Evolutionary conservation across 768 basidiomycete genomes (phyloP), one percentile per base, ranked within the genome.

Genomic region (Phlebiopsis flavidoalba): DNA sequence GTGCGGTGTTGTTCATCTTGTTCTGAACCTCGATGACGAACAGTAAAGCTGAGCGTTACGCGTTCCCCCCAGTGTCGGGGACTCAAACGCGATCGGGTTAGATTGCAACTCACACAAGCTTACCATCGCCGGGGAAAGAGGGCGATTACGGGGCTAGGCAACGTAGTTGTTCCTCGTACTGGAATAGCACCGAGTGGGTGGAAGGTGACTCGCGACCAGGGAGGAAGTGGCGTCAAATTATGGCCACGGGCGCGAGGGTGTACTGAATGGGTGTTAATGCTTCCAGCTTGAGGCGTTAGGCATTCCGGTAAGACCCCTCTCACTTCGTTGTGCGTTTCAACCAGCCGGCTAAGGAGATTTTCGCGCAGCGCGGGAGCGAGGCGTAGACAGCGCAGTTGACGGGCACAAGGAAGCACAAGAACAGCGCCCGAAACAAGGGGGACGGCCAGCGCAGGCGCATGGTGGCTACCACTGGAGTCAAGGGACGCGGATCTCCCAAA

Each of bases 371-470:
- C 26, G 17, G 60, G 60, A n/a, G 14, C 54, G 53, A 15, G n/a
- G 60, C 60, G 19, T 60, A 47, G 10, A 31, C 60, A 1, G 60
- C n/a, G n/a, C n/a, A n/a, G n/a, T n/a, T 26, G 17, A 60, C n/a
- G n/a, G n/a, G 33, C 21, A 31, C 45, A 37, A 46, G 36, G 26
- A n/a, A 60, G 48, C 60, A 46, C 53, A 7, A 60, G 47, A 24
- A 60, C 53, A 21, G 47, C 53, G 11, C 47, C n/a, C n/a, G 14
- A 15, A 60, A 24, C n/a, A 36, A n/a, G 31, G 19, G 60, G 60
- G 17, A 56, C n/a, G n/a, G 33, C 6, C 17, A 21, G 53, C 60
- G 60, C 24, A 60, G 15, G 45, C 48, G 53, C 60, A 60, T 60
- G 45, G 31, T 50, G 22, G 15, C 36, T 50, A 17, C 19, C n/a